Evolutionary conservation across 2,329 filamentous ascomycete species (phyloP), one percentile per base, ranked within the genome.

Genomic region (Penicillium brasilianum): DNA sequence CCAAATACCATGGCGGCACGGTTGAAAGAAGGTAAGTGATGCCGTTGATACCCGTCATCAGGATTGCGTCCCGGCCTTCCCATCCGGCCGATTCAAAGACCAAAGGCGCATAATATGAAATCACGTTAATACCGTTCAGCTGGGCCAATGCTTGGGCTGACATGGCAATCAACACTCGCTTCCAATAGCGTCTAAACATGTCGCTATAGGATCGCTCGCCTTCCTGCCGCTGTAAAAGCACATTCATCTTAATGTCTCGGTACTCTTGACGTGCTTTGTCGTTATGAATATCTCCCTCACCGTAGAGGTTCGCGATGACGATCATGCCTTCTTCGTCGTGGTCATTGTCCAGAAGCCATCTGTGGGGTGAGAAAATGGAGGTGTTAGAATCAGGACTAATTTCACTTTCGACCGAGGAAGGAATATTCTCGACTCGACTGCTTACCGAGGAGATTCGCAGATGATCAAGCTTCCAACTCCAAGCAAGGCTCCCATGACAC

Each of bases 111-210:
- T 99, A 99, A 83, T 98, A 99, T 1, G 94, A 98, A 66, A 99
- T 99, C 75, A 99, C 95, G 79, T 99, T 99, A 82, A 99, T 99
- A 67, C 95, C 95, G 80, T 98, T 98, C 57, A 99, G 87, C 79
- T 99, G 95, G 30, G 95, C 95, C 66, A 99, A 87, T 6, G 89
- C 93, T 78, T 98, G 95, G 4, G 95, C 95, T 36, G 94, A 98
- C 95, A 98, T 98, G 79, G 95, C 95, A 75, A 98, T 98, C 73
- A 98, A 92, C 66, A 98, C 94, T 56, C 95, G 92, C 71, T 90
- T 95, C 74, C 85, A 87, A 82, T 98, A 98, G 64, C 92, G 88
- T 72, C 86, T 89, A 83, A 98, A 99, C 95, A 99, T 99, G 64
- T 98, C 95, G 41, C 78, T 70, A 77, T 98, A 99, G 0, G 91